These are phyloP conservation scores for Hyaloscypha hepaticicola DNA, from an alignment of 495 filamentous ascomycete species.

Conservation along the genomic window DNA sequence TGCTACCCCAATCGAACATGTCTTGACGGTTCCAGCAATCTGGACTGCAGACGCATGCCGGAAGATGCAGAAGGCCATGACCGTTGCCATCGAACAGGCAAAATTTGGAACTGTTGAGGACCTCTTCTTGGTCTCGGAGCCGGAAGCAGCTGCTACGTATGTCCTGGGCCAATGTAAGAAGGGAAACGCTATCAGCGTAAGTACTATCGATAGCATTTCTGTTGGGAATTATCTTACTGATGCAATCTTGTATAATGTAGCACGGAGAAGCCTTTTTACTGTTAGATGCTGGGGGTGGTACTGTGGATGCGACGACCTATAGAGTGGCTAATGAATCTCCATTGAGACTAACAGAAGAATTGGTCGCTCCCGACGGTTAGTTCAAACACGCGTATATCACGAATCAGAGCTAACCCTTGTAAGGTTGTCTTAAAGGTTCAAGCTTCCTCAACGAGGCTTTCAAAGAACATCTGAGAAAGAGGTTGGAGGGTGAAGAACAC, in stretches of 20 bases:
- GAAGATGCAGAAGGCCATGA: conserved; percentile 35
- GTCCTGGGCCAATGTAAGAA: conserved; percentile 24
- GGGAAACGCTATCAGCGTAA: conserved; percentile 11
- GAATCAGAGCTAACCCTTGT: not conserved
- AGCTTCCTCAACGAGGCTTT: conserved; percentile 24
- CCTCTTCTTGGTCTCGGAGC: conserved; percentile 37
- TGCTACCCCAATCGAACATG: conserved; percentile 24
- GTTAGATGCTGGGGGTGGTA: conserved; percentile 42
- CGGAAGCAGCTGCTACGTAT: conserved; percentile 38
- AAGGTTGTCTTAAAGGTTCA: conserved; percentile 13
- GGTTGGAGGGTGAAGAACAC: conserved; percentile 1
- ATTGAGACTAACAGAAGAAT: conserved; percentile 27
- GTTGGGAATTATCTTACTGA: not conserved
- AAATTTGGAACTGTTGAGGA: conserved; percentile 28
- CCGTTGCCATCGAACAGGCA: conserved; percentile 28
- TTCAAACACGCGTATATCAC: not conserved
- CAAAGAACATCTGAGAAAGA: conserved; percentile 2
- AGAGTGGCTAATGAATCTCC: conserved; percentile 34
- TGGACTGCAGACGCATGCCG: conserved; percentile 35
- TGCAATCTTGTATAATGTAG: not conserved
- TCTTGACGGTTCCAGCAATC: conserved; percentile 36
- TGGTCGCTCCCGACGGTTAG: conserved; percentile 9
- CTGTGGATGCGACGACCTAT: conserved; percentile 44
- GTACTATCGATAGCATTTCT: not conserved
- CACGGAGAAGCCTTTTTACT: conserved; percentile 28